A percentile compares a stretch with the other conserved stretches of the same genome.
Conservation (phyloP, 192 early-diverging fungal genomes). For the Entomortierella lignicola region DNA sequence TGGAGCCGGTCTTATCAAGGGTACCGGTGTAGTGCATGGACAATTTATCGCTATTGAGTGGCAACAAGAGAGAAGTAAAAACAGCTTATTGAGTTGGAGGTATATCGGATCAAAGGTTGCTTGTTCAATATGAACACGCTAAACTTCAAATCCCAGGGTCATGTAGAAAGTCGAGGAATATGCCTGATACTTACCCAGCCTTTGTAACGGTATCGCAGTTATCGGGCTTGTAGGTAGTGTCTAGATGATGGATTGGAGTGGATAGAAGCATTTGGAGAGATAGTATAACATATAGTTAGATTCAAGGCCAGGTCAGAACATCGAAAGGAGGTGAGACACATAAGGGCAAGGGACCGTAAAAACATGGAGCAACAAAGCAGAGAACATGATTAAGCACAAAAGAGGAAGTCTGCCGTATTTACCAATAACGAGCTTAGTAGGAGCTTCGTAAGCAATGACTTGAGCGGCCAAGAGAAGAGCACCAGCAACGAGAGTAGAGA, state of each 20-base stretch:
- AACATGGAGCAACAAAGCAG: neutral
- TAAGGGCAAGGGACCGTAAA: neutral
- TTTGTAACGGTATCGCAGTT: constrained; percentile 25
- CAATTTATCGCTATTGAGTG: constrained; percentile 63
- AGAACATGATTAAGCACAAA: too few species aligned
- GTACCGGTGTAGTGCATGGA: constrained; percentile 85
- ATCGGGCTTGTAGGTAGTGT: constrained; percentile 34
- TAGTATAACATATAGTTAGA: neutral
- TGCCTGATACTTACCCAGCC: constrained; percentile 21
- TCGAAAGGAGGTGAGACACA: neutral
- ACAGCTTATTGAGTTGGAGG: neutral
- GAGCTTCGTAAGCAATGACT: constrained; percentile 46
- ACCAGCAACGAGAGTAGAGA: constrained; percentile 36
- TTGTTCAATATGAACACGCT: too few species aligned
- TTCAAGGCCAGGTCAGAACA: neutral
- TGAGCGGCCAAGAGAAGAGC: constrained; percentile 42
- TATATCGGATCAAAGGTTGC: too few species aligned
- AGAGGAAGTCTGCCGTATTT: neutral
- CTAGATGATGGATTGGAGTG: constrained; percentile 1
- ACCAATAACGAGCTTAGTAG: constrained; percentile 34
- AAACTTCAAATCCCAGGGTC: neutral
- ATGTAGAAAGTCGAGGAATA: neutral
- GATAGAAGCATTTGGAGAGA: neutral
- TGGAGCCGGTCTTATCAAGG: constrained; percentile 66
- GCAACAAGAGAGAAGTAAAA: neutral